These are phyloP conservation scores for Ceratocystiopsis brevicomis DNA, from an alignment of 2,329 filamentous ascomycete genomes.

Conservation along the genomic window DNA sequence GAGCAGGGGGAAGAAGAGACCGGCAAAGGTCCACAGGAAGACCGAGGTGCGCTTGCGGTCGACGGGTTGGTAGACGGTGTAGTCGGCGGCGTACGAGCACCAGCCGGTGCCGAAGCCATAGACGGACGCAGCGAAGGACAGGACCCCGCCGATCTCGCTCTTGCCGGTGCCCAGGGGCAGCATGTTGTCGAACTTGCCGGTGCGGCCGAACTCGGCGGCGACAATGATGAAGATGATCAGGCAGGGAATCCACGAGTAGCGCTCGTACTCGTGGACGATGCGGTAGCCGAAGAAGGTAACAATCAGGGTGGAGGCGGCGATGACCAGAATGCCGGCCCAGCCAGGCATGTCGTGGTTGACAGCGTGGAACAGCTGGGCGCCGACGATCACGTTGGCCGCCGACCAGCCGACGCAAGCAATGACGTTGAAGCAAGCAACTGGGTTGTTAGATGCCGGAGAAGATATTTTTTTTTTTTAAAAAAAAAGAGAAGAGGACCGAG, in stretches of 20 bases:
- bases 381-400: constrained; percentile 61
- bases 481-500: not conserved
- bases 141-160: constrained; percentile 30
- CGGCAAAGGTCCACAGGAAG: constrained; percentile 50
- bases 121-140: constrained; percentile 48
- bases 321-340: constrained; percentile 56
- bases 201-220: constrained; percentile 21
- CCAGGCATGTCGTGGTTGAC: constrained; percentile 53
- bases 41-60: constrained; percentile 31
- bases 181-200: constrained; percentile 24
- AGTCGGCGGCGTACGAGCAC: constrained; percentile 36
- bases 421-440: constrained; percentile 51
- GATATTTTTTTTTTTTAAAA: too few species aligned
- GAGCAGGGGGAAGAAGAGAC: constrained; percentile 50
- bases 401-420: constrained; percentile 59
- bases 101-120: constrained; percentile 55
- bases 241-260: constrained; percentile 52
- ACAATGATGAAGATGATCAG: constrained; percentile 32
- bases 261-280: constrained; percentile 59
- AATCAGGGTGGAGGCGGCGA: constrained; percentile 46
- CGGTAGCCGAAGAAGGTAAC: constrained; percentile 61
- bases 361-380: constrained; percentile 56
- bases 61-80: constrained; percentile 34
- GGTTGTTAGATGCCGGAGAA: too few species aligned
- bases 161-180: constrained; percentile 33